A percentile compares a stretch with the other conserved stretches of the same genome.
phyloP scores from a whole-genome alignment of 495 filamentous ascomycete species.

The Mycothermus thermophilus region DNA sequence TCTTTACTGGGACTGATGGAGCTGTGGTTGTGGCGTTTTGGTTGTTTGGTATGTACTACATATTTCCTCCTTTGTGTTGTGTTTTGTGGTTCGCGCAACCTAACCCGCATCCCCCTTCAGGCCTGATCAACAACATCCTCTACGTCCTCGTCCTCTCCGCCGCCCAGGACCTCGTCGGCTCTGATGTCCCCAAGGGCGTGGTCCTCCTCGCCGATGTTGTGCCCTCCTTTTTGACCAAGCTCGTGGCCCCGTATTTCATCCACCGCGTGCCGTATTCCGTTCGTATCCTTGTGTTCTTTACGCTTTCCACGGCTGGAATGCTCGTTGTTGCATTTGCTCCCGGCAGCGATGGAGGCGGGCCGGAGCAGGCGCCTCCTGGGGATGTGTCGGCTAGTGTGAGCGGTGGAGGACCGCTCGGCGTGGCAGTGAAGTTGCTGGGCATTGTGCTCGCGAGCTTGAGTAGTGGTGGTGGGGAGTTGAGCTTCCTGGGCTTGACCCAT shows the following conservation, averaged over 20 bases:
- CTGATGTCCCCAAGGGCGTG: constrained; percentile 66
- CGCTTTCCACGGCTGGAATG: constrained; percentile 68
- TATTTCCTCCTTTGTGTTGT: neutral
- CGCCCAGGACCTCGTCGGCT: constrained; percentile 89
- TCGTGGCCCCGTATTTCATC: constrained; percentile 86
- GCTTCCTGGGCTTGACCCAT: constrained; percentile 81
- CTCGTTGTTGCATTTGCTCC: constrained; percentile 71
- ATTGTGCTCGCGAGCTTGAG: constrained; percentile 75
- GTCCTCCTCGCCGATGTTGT: constrained; percentile 89
- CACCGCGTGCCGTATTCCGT: constrained; percentile 66
- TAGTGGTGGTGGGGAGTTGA: constrained; percentile 74
- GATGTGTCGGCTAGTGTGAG: no score
- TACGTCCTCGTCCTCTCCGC: constrained; percentile 94
- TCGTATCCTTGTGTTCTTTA: constrained; percentile 59
- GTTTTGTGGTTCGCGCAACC: neutral
- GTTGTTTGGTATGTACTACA: constrained; percentile 58
- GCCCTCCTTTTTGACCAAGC: constrained; percentile 76
- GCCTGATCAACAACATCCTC: constrained; percentile 93
- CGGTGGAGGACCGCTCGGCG: no score
- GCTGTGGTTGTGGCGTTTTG: constrained; percentile 74
- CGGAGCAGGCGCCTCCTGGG: no score
- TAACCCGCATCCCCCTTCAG: constrained; percentile 28
- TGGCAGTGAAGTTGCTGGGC: constrained; percentile 63
- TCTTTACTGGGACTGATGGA: constrained; percentile 56
- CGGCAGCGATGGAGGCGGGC: no score